A percentile compares a stretch with the other conserved stretches of the same genome.
Conservation (phyloP, 768 basidiomycete genomes). For the Tephrocybe sp. region DNA sequence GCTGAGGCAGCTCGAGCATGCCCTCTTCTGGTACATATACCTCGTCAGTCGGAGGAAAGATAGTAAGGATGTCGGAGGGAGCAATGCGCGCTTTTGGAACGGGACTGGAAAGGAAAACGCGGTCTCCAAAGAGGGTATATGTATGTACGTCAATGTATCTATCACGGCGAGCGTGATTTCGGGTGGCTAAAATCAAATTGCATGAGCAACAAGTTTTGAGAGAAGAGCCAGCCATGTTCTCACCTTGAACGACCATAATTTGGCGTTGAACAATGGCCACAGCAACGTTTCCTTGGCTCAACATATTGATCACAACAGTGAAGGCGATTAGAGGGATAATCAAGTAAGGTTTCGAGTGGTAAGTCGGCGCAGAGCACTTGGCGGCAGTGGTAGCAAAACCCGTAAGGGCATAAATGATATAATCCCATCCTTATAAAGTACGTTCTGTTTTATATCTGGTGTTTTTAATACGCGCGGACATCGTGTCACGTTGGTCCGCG, state of each 20-base stretch:
- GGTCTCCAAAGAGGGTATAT: slow-evolving; percentile 60
- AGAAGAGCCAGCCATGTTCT: slow-evolving; percentile 5
- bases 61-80: slow-evolving; percentile 53
- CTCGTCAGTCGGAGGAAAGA: slow-evolving; percentile 47
- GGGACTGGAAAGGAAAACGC: slow-evolving; percentile 60
- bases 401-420: too few relatives aligned
- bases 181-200: slow-evolving; percentile 42
- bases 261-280: slow-evolving; percentile 68
- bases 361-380: too few relatives aligned
- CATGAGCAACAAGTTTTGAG: neutral
- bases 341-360: neutral
- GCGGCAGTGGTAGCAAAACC: too few relatives aligned
- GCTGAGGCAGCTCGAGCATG: slow-evolving; percentile 63
- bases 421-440: neutral
- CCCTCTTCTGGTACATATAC: slow-evolving; percentile 34
- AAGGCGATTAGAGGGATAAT: neutral
- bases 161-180: slow-evolving; percentile 53
- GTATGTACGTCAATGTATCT: slow-evolving; percentile 65
- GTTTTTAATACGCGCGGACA: too few relatives aligned
- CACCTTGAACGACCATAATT: slow-evolving; percentile 69
- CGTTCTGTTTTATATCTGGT: too few relatives aligned
- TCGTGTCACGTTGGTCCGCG: too few relatives aligned
- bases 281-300: slow-evolving; percentile 60
- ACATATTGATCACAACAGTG: slow-evolving; percentile 19
- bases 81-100: slow-evolving; percentile 64